These are phyloP conservation scores for Yarrowia galli DNA, from an alignment of 1,139 yeast genomes.

Conservation along the genomic window DNA sequence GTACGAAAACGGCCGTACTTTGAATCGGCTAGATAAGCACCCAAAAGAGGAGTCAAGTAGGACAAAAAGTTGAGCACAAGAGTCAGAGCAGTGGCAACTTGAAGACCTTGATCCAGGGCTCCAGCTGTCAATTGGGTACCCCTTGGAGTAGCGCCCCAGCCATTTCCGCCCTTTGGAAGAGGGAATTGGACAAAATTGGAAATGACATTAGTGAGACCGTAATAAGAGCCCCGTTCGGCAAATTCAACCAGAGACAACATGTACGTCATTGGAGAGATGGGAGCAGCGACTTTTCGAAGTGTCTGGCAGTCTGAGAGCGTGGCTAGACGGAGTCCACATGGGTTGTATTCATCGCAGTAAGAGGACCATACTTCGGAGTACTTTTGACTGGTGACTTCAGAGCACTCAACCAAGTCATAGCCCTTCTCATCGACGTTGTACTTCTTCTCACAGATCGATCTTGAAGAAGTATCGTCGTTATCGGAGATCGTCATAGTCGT, in stretches of 20 bases:
- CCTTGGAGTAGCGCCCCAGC: conserved; percentile 2
- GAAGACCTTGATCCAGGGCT: background rate
- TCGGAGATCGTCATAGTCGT: too few species aligned
- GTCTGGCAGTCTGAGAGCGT: background rate
- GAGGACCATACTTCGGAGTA: background rate
- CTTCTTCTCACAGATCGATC: too few species aligned
- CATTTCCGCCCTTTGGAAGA: background rate
- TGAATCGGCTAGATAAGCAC: background rate
- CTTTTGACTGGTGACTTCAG: background rate
- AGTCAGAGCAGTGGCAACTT: background rate
- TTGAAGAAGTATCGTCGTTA: too few species aligned
- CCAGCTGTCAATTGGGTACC: background rate
- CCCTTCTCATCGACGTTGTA: too few species aligned
- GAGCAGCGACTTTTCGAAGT: conserved; percentile 8
- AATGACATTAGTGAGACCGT: background rate
- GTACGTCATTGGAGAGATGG: background rate
- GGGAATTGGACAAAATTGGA: conserved; percentile 6
- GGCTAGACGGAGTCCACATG: background rate
- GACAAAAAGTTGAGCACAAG: background rate
- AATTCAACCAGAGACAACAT: background rate
- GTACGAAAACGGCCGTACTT: background rate
- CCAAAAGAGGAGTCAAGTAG: background rate
- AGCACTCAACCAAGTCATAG: background rate
- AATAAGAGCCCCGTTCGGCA: background rate
- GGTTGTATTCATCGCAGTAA: background rate